These are phyloP conservation scores for Elsinoe australis DNA, from an alignment of 2,329 filamentous ascomycete genomes.

Conservation along the genomic window DNA sequence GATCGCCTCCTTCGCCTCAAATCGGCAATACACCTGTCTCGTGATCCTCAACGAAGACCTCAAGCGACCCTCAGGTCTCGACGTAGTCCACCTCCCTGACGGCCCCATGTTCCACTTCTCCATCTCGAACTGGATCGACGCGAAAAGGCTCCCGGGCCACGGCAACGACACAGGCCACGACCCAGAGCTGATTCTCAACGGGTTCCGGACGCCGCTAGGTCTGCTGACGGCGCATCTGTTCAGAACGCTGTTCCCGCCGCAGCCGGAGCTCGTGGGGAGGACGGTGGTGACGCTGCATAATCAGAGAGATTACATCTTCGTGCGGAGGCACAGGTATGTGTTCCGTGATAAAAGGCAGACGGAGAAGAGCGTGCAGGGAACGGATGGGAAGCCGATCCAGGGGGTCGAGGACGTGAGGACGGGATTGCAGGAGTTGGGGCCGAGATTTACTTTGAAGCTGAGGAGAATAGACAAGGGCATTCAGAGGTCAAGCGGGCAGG, in stretches of 20 bases:
- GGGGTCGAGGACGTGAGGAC: slow-evolving; percentile 80
- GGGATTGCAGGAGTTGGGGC: slow-evolving; percentile 84
- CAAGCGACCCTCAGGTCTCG: slow-evolving; percentile 75
- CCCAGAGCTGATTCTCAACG: slow-evolving; percentile 83
- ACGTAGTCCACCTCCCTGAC: slow-evolving; percentile 71
- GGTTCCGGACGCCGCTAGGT: slow-evolving; percentile 89
- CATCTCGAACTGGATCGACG: slow-evolving; percentile 84
- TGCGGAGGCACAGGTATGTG: slow-evolving; percentile 81
- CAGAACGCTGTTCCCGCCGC: slow-evolving; percentile 67
- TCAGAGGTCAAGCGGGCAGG: slow-evolving; percentile 64
- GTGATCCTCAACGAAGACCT: slow-evolving; percentile 81
- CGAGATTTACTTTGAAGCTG: slow-evolving; percentile 76
- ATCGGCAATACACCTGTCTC: slow-evolving; percentile 75
- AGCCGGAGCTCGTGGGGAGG: slow-evolving; percentile 74
- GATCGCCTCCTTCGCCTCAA: slow-evolving; percentile 76
- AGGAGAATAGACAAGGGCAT: slow-evolving; percentile 87
- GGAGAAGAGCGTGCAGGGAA: slow-evolving; percentile 76
- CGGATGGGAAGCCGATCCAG: slow-evolving; percentile 74
- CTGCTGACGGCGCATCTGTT: slow-evolving; percentile 81
- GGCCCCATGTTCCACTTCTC: slow-evolving; percentile 92
- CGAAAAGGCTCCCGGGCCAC: slow-evolving; percentile 80
- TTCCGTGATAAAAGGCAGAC: slow-evolving; percentile 82
- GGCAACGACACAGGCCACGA: slow-evolving; percentile 85
- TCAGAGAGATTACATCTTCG: slow-evolving; percentile 92
- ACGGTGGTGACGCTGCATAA: slow-evolving; percentile 92